Evolutionary conservation across 1,284 basidiomycete genomes (phyloP), one percentile per base, ranked within the genome.

Genomic region (Schizophyllum commune): DNA sequence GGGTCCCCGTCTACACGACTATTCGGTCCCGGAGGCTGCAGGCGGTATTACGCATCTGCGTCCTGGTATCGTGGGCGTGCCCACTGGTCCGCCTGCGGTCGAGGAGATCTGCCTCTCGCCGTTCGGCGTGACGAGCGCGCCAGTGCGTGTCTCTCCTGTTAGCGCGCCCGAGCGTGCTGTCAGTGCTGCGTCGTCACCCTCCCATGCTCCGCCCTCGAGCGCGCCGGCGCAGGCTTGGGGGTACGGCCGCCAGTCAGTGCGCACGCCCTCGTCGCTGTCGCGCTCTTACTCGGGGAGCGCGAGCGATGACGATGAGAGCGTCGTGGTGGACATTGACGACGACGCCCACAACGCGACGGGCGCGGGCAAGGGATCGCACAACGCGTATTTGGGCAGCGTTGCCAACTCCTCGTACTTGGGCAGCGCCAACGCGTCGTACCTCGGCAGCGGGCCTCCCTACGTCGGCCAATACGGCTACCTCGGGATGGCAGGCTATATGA

Each of bases 1-100:
- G 17, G 83, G 84, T 1, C 86, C 87, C 3, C 78, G 83, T 51
- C 72, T 89, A 69, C 85, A 88, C 65, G 83, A 89, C 69, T 89
- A 86, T 77, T 79, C 34, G 67, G 69, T 58, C 65, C 70, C 20
- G 68, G 73, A 8, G 68, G 72, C 61, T 71, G 70, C 72, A 11
- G 73, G 74, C 57, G 74, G 74, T 39, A 73, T 84, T 57, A 82
- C 82, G 2, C 83, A 83, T 56, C 71, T 87, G 13, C 76, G 82
- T 34, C 85, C 84, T 20, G 84, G 84, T n/a, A 71, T 85, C 13
- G 68, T 86, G 33, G 80, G 79, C 32, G 78, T 86, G 8, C 72
- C 79, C 15, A 78, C 73, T 60, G 65, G 61, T 39, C 60, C 61
- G 32, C 62, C 59, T 52, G 58, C 62, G 19, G 63, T 60, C 39